A percentile compares a stretch with the other conserved stretches of the same genome.
Evolutionary conservation across 176 grass and related monocot species (phyloP).

Genomic region (Bothriochloa decipiens): DNA sequence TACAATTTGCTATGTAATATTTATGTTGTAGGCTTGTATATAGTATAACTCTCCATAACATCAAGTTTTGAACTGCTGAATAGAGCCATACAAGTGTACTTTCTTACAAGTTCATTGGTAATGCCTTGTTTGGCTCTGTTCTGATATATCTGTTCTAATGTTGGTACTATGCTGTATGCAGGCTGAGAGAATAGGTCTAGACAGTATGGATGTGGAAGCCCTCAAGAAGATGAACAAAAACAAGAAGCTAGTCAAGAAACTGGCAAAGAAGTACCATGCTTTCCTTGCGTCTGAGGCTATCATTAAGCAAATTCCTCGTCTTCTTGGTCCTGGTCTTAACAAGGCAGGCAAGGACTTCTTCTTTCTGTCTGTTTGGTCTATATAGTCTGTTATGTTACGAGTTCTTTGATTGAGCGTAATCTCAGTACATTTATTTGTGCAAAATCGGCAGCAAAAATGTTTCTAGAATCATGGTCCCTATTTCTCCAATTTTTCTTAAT

Average conservation of each 20-base stretch:
- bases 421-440: not conserved
- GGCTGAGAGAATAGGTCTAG: slow-evolving; percentile 74
- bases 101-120: not conserved
- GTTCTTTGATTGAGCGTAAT: not conserved
- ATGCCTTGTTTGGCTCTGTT: not conserved
- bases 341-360: slow-evolving; percentile 66
- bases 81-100: not conserved
- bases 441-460: not conserved
- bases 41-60: not conserved
- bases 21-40: not conserved
- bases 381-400: not conserved
- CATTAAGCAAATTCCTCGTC: slow-evolving; percentile 93
- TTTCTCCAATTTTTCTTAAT: not conserved
- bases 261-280: slow-evolving; percentile 93
- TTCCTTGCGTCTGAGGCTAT: slow-evolving; percentile 91
- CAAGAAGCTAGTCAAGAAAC: slow-evolving; percentile 93
- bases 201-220: slow-evolving; percentile 86
- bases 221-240: slow-evolving; percentile 98
- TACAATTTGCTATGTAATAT: no score
- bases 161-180: slow-evolving; percentile 25
- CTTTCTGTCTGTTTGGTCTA: not conserved
- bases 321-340: slow-evolving; percentile 96
- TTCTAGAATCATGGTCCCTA: not conserved
- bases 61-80: not conserved
- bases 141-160: slow-evolving; percentile 3